Base-by-base conservation (phyloP, 352 stramenopile species). In the Phytophthora colocasiae region DNA sequence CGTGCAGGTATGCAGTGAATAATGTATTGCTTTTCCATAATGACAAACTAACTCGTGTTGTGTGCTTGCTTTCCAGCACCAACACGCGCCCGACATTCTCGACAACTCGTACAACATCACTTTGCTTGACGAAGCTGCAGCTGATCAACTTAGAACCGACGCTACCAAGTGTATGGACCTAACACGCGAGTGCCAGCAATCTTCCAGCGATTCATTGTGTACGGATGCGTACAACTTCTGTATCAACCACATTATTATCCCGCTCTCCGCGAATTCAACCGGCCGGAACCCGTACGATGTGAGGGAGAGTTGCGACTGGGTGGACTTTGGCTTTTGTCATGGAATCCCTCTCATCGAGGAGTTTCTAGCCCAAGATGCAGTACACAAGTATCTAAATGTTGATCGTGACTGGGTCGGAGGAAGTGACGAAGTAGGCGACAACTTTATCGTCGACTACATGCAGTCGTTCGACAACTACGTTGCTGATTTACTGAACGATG, bases 351-450 rank as follows among this genome's bases (percentile, higher is more conserved):
- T 58, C 22, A 70, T 88, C 8, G 64, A 78, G 10, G 47, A 55
- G 10, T 89, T 81, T 49, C 50, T 91, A 24, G 93, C 97, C 32
- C 51, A 68, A 40, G 48, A 69, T 9, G 11, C n/a, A 15, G 75
- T 81, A 26, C 64, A 41, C 26, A 43, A 63, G 19, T 66, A 71
- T 40, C 52, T 83, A 1, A 38, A 73, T 26, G 73, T 66, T 7
- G 50, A 77, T 14, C 66, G 63, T 11, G 48, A 75, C 7, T 73
- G 66, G 67, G 60, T 81, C 0, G 45, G 63, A 22, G 59, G 70
- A 22, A 98, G 93, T 80, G 58, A 90, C n/a, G 80, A 81, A 11
- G 96, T 92, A 59, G 96, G 93, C 71, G 90, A 85, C 55, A 78
- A 92, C 19, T 91, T 98, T 32, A 88, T 96, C 63, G 61, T 83